Evolutionary conservation across 371 early-diverging fungal species (phyloP), one percentile per base, ranked within the genome.

Genomic region (Mucor mucedo): DNA sequence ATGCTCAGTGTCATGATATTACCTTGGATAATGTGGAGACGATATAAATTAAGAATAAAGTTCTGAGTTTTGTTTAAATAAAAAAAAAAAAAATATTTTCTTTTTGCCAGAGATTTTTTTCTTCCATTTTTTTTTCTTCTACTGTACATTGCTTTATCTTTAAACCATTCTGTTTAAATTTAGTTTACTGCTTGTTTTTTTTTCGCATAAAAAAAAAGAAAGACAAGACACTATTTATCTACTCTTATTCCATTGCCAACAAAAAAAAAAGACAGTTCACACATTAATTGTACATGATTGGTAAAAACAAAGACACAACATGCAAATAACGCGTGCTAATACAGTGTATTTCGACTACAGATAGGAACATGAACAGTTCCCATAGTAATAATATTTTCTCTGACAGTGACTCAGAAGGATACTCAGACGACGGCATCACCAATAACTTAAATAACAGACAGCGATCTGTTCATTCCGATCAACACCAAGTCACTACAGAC

Each of bases 1-100:
- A 74, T 86, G 52, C 35, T 78, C 11, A 69, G 83, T 28, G 84
- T 89, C 8, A 53, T 53, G n/a, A 30, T 52, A 32, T 11, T 70
- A 9, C 65, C 68, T 39, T 70, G 67, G 65, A 27, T 70, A 16
- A 40, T 71, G 14, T 72, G 69, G 72, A 49, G 38, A 30, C 38
- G 32, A 8, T 69, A 50, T 50, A 38, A 64, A 11, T 30, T 63
- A 2, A 63, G 67, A 64, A 44, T 73, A 28, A 77, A 74, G 30
- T 45, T 73, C 39, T 73, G 57, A 62, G 60, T 58, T 45, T 49
- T 40, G 49, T 52, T 48, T 52, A 49, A 32, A 55, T 47, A 57
- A 60, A 42, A 30, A 50, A 50, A 50, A 21, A 50, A 50, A 47
- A 47, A 47, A 50, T 28, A 50, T 10, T 28, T 16, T 30, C 28